Evolutionary conservation across 148 eudicot species (phyloP).

Genomic region (Rhododendron simsii): DNA sequence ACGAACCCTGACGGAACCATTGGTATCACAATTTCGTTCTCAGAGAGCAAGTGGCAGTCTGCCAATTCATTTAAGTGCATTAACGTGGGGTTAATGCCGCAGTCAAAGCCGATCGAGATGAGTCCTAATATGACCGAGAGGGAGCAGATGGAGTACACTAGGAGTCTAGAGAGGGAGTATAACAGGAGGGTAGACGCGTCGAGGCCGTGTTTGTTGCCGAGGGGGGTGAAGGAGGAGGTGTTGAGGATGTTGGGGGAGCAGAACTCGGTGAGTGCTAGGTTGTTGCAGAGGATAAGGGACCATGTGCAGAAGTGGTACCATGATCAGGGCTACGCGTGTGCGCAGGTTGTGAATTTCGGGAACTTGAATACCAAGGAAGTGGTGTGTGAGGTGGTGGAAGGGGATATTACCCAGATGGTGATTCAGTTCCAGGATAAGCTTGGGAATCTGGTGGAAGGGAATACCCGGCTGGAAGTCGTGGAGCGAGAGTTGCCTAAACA

Average conservation of each 20-base stretch:
- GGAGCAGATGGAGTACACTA: constrained; percentile 57
- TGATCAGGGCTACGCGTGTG: constrained; percentile 87
- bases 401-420: constrained; percentile 81
- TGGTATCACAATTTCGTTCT: constrained; percentile 50
- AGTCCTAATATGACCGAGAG: constrained; percentile 80
- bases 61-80: constrained; percentile 70
- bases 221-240: constrained; percentile 50
- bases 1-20: constrained; percentile 77
- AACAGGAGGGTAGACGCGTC: constrained; percentile 64
- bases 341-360: constrained; percentile 92
- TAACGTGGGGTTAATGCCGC: constrained; percentile 87
- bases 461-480: constrained; percentile 57
- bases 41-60: constrained; percentile 73
- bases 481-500: constrained; percentile 73
- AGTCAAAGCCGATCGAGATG: constrained; percentile 73
- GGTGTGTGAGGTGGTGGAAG: constrained; percentile 96
- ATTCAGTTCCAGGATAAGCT: constrained; percentile 97
- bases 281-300: constrained; percentile 79
- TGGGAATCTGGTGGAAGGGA: constrained; percentile 93
- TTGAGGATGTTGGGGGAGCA: constrained; percentile 53
- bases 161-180: constrained; percentile 70
- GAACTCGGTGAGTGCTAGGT: constrained; percentile 69
- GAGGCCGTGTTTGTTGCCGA: constrained; percentile 73
- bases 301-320: constrained; percentile 92
- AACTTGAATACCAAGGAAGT: constrained; percentile 88